These are phyloP conservation scores for Sparassis latifolia DNA, from an alignment of 1,284 basidiomycete species.

Conservation along the genomic window DNA sequence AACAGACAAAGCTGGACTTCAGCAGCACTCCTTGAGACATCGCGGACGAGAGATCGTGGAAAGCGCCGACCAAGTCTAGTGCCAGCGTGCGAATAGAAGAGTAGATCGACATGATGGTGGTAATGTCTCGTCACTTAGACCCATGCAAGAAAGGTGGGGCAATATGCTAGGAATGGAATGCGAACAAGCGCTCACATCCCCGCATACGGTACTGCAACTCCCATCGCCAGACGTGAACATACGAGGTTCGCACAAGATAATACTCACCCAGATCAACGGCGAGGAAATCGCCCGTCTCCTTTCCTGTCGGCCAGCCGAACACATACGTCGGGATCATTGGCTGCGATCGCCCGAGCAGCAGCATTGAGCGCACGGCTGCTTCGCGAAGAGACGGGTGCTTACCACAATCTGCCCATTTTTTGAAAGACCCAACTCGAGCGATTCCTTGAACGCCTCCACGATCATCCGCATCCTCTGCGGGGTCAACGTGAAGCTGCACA, in stretches of 20 bases:
- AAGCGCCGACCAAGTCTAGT: no score
- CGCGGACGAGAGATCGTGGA: no score
- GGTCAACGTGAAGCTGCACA: constrained; percentile 73
- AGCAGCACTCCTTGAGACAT: no score
- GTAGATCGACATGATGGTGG: no score
- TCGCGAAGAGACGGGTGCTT: constrained; percentile 29
- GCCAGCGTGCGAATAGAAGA: no score
- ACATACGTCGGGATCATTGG: constrained; percentile 97
- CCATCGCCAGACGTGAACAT: not conserved
- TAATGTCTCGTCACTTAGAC: no score
- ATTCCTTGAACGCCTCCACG: constrained; percentile 91
- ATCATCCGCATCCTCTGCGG: constrained; percentile 97
- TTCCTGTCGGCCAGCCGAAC: constrained; percentile 92
- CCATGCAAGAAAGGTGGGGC: no score
- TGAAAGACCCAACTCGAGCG: constrained; percentile 81
- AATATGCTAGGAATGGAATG: no score
- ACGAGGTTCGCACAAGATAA: not conserved
- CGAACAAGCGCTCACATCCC: no score
- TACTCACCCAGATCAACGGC: constrained; percentile 86
- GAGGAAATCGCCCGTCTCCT: constrained; percentile 88
- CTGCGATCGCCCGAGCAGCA: constrained; percentile 29
- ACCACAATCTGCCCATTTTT: constrained; percentile 87
- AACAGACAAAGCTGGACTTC: no score
- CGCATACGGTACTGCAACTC: no score
- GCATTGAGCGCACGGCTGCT: not conserved